Conservation (phyloP, 345 rosid species). For the Hibiscus mutabilis region DNA sequence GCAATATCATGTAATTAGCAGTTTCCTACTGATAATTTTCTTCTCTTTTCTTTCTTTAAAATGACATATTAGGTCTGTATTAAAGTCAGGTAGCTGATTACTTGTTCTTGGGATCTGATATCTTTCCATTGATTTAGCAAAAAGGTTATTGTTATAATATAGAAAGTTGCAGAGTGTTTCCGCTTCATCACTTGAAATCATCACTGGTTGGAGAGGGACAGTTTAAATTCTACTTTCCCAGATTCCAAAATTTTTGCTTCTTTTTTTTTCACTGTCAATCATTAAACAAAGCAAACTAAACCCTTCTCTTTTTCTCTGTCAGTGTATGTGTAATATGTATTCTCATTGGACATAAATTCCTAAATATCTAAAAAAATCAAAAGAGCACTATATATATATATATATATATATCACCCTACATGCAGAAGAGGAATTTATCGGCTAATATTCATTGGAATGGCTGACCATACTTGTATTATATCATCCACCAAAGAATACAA, state of each 20-base stretch:
- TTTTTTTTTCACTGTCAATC: neutral
- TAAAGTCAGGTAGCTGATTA: neutral
- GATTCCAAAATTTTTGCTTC: neutral
- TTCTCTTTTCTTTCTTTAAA: neutral
- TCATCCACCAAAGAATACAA: too few relatives aligned
- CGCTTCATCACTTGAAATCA: slow-evolving; percentile 7
- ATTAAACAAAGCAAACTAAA: neutral
- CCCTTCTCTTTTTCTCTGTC: neutral
- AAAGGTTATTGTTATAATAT: neutral
- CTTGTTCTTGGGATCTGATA: neutral
- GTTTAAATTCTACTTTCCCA: slow-evolving; percentile 1
- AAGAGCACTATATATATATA: too few relatives aligned
- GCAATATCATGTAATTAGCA: neutral
- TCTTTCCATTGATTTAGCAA: neutral
- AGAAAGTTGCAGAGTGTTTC: neutral
- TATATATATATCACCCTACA: too few relatives aligned
- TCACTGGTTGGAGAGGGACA: slow-evolving; percentile 6
- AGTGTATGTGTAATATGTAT: neutral
- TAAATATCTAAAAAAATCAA: too few relatives aligned
- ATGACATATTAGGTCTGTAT: neutral
- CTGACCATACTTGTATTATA: neutral
- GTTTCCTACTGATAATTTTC: neutral
- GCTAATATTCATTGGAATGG: slow-evolving; percentile 13
- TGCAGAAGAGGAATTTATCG: slow-evolving; percentile 16
- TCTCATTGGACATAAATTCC: neutral